Conservation (phyloP, 208 protist species). For the Polymyxa betae region DNA sequence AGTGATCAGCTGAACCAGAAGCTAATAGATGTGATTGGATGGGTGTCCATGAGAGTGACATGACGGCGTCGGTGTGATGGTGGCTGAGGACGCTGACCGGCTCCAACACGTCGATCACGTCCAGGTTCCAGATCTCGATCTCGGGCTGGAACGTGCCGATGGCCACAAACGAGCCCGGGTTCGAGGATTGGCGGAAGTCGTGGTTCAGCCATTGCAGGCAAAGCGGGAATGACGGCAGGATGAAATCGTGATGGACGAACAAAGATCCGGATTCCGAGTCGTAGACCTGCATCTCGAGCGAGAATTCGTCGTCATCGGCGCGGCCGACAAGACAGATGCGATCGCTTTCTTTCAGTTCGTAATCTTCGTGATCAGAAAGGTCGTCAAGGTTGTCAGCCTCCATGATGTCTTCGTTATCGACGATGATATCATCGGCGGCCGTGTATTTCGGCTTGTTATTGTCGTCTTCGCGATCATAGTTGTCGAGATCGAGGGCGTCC, state of each 20-base stretch:
- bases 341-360: constrained; percentile 80
- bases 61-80: constrained; percentile 89
- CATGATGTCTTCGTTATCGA: constrained; percentile 66
- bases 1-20: constrained; percentile 88
- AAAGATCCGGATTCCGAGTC: constrained; percentile 90
- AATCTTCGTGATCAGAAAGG: constrained; percentile 85
- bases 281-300: constrained; percentile 89
- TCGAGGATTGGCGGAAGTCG: constrained; percentile 61
- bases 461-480: constrained; percentile 6
- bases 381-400: constrained; percentile 83
- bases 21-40: constrained; percentile 85
- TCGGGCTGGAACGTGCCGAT: constrained; percentile 93
- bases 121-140: constrained; percentile 95
- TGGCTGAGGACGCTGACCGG: constrained; percentile 83
- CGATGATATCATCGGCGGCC: constrained; percentile 43
- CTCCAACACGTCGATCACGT: constrained; percentile 90
- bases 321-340: constrained; percentile 70
- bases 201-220: constrained; percentile 88
- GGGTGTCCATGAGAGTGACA: constrained; percentile 89
- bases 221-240: constrained; percentile 88
- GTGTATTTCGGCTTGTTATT: constrained; percentile 3
- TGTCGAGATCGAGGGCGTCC: neutral
- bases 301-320: constrained; percentile 72
- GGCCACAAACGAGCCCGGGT: constrained; percentile 83
- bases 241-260: constrained; percentile 94